Evolutionary conservation across 495 filamentous ascomycete species (phyloP).

Genomic region (Pyrenula massariospora): DNA sequence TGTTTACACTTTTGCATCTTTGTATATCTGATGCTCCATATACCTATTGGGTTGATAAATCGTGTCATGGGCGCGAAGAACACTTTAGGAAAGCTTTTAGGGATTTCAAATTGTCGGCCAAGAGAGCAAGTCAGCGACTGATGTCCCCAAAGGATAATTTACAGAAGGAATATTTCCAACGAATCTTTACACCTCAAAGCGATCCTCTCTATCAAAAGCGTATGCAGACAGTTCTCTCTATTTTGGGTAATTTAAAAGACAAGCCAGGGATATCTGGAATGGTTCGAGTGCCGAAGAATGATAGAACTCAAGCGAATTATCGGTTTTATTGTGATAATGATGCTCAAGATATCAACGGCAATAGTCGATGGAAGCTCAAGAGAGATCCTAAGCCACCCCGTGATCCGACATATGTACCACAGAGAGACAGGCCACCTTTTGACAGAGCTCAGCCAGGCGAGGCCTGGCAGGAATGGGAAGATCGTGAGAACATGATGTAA

Average conservation of each 20-base stretch:
- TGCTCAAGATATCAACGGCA: background rate
- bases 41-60: background rate
- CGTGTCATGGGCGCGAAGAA: background rate
- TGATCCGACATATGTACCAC: background rate
- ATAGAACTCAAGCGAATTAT: background rate
- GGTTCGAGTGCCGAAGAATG: background rate
- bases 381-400: background rate
- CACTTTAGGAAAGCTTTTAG: background rate
- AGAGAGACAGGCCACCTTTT: background rate
- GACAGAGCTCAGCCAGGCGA: background rate
- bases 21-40: background rate
- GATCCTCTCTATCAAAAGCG: background rate
- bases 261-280: background rate
- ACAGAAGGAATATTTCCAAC: background rate
- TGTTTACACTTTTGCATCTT: background rate
- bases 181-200: background rate
- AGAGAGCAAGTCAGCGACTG: background rate
- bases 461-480: background rate
- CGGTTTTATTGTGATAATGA: background rate
- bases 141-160: background rate
- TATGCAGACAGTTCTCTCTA: background rate
- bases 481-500: background rate
- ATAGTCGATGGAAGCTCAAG: background rate
- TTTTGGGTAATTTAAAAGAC: too few species aligned
- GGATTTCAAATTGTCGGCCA: background rate